Base-by-base conservation (phyloP, 768 basidiomycete genomes). In the Kwoniella sp. region DNA sequence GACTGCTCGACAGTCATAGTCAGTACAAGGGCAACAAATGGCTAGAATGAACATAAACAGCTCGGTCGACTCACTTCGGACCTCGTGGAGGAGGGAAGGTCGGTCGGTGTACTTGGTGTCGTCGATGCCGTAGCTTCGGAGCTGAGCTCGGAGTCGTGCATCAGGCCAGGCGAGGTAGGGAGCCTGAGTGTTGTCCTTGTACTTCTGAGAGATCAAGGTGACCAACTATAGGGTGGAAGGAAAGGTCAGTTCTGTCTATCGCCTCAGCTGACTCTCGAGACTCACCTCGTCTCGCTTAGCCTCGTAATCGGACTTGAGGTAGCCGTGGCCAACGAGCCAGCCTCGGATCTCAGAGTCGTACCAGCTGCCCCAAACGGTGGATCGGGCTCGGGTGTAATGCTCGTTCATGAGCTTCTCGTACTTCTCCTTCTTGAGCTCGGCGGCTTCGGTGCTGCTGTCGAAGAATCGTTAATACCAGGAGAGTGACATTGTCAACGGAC, bases 141-240 rank as follows among this genome's bases (percentile, higher is more conserved):
- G 85, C 81, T 91, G 96, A 1, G 90, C 92, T 52, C 93, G 88
- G 28, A 98, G 87, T 31, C 94, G 86, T 2, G 93, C 91, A 74
- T 97, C 94, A 13, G 92, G 91, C 95, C 95, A 98, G 11, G 86
- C 85, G 55, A 94, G 83, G 81, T 95, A 96, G 1, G 77, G 78
- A n/a, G 86, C 82, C 1, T 87, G 84, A 1, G 85, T 84, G 55
- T 79, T 77, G 57, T 88, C 86, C 60, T 83, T 83, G 73, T 86
- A 87, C 76, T 86, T 90, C 69, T n/a, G 34, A 29, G 70, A 72
- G 67, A 93, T 90, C 58, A 90, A 71, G 73, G 86, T 85, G 62
- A 92, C 82, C 12, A 92, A 84, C 65, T 73, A 17, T n/a, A 9
- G 15, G 3, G 58, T 34, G 15, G 15, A 17, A 20, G 12, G 20